Evolutionary conservation across 306 rosid genomes (phyloP), one percentile per base, ranked within the genome.

Genomic region (Luffa aegyptiaca): DNA sequence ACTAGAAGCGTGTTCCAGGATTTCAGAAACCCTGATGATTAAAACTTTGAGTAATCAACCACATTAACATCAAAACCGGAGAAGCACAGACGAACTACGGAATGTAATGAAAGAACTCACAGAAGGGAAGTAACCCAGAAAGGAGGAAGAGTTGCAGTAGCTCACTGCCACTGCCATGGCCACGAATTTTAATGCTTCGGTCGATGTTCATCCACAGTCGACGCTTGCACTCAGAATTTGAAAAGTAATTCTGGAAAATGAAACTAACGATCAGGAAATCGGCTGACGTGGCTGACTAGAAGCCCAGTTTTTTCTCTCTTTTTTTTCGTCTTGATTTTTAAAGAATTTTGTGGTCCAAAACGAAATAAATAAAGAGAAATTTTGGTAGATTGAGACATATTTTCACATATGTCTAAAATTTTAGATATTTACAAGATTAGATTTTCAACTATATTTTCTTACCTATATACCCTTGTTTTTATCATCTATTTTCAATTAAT

Each of bases 131-230:
- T 71, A 75, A 12, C 89, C 88, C 5, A 87, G 88, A 84, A 90
- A 88, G 44, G 90, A 84, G 35, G 88, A 85, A 81, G 94, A 85
- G 80, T 65, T 81, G 86, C 84, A 79, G 85, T 81, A 84, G 90
- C 85, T 85, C 81, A 74, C 71, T 74, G 86, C 85, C 46, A 77
- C 87, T 74, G 88, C 88, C 92, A 87, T 88, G 79, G 83, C 85
- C 62, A 52, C 75, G n/a, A 17, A 59, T 41, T 46, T 49, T 26
- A 49, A 4, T 48, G 61, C 59, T 31, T 5, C 21, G 2, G 61
- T 33, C 11, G 8, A 49, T 31, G 5, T 31, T 51, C 59, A 41
- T 41, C 75, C 31, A 16, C 61, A 31, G 9, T 9, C 79, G 61
- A 37, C 78, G 26, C 68, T 76, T 20, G 8, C 53, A 17, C 58